Base-by-base conservation (phyloP, 2,329 filamentous ascomycete genomes). In the Tolypocladium paradoxum region DNA sequence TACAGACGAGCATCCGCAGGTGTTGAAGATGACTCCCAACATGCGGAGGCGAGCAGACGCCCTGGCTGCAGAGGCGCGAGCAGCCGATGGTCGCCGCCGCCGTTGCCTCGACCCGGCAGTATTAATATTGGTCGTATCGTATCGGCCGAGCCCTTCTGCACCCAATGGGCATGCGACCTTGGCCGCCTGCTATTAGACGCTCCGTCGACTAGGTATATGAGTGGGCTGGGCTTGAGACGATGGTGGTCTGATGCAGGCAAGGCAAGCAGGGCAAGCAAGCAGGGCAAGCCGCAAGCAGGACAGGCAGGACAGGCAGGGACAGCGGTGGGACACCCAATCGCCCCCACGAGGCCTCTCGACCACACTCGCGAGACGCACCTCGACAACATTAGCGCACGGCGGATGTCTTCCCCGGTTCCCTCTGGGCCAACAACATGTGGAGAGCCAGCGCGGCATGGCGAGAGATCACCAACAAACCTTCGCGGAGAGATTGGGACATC, bases 351-450 rank as follows among this genome's bases (percentile, higher is more conserved):
- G 27, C 48, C 33, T 36, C 33, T 49, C 31, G 31, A 43, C 49
- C 49, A 51, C 24, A 34, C 27, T 51, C 34, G 48, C 48, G 18
- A 49, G 31, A 52, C 27, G 43, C 50, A 52, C 46, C 46, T 53
- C 35, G 47, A 49, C 34, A 49, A 55, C 56, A 47, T 53, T 56
- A 54, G 55, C 47, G 50, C 50, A 51, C 24, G 48, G 22, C 54
- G 54, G 56, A 58, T 58, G 43, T 38, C 36, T 53, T 51, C 51
- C 56, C 55, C 56, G 53, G 50, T 24, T 49, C 36, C 51, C 36
- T 48, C 43, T 27, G 34, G 48, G 33, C 37, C 49, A 47, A 43
- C 36, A 33, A 38, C 27, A 46, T 53, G 47, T 53, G 48, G 48
- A 53, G 36, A 50, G 43, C 27, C 18, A 46, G 43, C 43, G 27